Conservation (phyloP, 345 rosid species). For the Eutrema yunnanense region DNA sequence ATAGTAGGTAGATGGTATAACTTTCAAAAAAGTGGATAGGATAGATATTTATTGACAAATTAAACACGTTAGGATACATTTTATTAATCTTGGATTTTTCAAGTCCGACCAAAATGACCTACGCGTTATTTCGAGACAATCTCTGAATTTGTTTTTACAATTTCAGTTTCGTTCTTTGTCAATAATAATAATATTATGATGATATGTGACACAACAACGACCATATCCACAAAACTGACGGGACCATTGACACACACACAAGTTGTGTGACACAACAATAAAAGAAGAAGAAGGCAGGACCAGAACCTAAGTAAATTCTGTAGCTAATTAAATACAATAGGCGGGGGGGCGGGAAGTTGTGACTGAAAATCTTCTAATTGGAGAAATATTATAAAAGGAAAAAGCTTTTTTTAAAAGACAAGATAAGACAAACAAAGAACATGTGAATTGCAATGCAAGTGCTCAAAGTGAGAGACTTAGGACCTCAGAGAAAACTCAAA, state of each 20-base stretch:
- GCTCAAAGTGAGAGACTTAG: conserved; percentile 19
- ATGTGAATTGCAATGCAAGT: conserved; percentile 10
- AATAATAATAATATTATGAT: not conserved
- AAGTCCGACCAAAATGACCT: not conserved
- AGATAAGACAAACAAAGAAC: not conserved
- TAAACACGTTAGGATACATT: not conserved
- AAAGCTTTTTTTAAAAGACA: not conserved
- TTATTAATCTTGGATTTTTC: not conserved
- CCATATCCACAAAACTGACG: not conserved
- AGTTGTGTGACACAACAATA: too few relatives aligned
- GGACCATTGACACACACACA: conserved; percentile 1
- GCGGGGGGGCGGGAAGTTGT: not conserved
- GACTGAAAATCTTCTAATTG: not conserved
- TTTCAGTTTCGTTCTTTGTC: not conserved
- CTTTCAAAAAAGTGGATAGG: not conserved
- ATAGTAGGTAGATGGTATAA: not conserved
- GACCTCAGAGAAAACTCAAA: not conserved
- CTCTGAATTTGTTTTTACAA: not conserved
- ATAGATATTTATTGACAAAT: not conserved
- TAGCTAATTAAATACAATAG: not conserved
- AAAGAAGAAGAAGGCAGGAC: not conserved
- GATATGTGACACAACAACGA: not conserved
- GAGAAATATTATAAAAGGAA: not conserved
- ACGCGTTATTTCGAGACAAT: conserved; percentile 4
- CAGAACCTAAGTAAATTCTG: not conserved